Percentiles rank a stretch among this genome's conserved stretches.
These are phyloP conservation scores for Lagenaria siceraria DNA, from an alignment of 306 rosid species.

Conservation along the genomic window DNA sequence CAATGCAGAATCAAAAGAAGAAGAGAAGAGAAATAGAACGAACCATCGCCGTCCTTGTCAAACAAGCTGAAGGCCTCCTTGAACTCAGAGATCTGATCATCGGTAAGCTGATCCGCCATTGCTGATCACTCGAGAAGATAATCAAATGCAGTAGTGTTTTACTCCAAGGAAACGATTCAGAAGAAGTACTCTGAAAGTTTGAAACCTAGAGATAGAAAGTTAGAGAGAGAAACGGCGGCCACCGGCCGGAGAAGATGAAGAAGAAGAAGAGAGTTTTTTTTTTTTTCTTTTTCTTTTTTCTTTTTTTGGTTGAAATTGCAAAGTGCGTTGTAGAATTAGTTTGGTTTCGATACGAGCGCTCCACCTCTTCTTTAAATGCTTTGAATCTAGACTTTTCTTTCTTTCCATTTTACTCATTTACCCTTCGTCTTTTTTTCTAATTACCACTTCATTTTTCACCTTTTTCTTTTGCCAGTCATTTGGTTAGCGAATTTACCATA, in stretches of 20 bases:
- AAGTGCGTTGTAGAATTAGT: not conserved
- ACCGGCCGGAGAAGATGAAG: not conserved
- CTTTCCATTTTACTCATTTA: not conserved
- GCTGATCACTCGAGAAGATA: not conserved
- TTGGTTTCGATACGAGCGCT: not conserved
- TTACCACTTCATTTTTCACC: not conserved
- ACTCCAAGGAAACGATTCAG: not conserved
- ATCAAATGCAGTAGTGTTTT: not conserved
- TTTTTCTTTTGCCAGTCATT: not conserved
- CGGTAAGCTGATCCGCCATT: conserved; percentile 21
- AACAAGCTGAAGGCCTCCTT: conserved; percentile 23
- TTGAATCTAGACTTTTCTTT: not conserved
- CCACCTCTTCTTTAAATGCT: not conserved
- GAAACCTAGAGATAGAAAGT: not conserved
- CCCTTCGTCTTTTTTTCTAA: not conserved
- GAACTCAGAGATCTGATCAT: conserved; percentile 23
- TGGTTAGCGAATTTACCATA: not conserved
- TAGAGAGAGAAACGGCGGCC: not conserved
- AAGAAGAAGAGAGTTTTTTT: not conserved
- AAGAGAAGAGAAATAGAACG: not conserved
- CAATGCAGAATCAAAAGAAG: not conserved
- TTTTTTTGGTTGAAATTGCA: not conserved
- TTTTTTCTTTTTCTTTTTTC: no score
- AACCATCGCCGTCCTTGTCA: conserved; percentile 24
- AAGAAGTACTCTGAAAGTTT: not conserved